Percentiles rank a stretch among this genome's conserved stretches.
Conservation (phyloP, 225 moss, liverwort and hornwort genomes). For the Polytrichum commune region DNA sequence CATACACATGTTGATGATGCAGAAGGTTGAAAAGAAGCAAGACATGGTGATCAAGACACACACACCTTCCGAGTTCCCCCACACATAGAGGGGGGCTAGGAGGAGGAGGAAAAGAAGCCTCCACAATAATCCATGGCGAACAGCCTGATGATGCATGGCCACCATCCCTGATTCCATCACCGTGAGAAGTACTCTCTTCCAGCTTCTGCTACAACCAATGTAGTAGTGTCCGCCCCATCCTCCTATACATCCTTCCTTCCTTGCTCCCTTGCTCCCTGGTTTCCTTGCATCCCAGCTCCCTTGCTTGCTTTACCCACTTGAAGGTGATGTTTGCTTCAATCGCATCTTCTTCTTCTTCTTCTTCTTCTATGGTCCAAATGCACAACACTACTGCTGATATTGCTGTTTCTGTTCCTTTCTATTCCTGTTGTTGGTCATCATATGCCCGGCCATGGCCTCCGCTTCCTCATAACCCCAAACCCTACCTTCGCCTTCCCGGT, state of each 20-base stretch:
- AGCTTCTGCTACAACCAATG: not conserved
- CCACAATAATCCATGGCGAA: conserved; percentile 30
- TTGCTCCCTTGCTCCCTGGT: too few species aligned
- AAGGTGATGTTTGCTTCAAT: not conserved
- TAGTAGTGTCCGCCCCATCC: not conserved
- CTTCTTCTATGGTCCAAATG: too few species aligned
- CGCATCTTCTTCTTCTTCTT: not conserved
- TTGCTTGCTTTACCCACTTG: too few species aligned
- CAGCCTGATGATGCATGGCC: conserved; percentile 24
- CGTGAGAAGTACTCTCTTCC: not conserved
- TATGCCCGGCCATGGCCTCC: conserved; percentile 5
- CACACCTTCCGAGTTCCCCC: conserved; percentile 45
- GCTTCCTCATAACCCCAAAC: not conserved
- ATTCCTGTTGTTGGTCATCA: not conserved
- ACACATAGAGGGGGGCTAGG: conserved; percentile 40
- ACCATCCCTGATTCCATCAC: conserved; percentile 1
- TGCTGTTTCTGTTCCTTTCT: not conserved
- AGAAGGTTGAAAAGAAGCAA: too few species aligned
- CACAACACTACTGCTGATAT: too few species aligned
- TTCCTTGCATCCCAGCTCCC: too few species aligned
- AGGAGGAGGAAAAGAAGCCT: conserved; percentile 48
- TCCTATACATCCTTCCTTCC: too few species aligned
- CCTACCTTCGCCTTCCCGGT: not conserved
- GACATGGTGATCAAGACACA: not conserved
- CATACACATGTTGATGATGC: too few species aligned